Percentiles rank a stretch among this genome's conserved stretches.
These are phyloP conservation scores for Zanthoxylum bungeanum DNA, from an alignment of 345 rosid genomes.

Conservation along the genomic window DNA sequence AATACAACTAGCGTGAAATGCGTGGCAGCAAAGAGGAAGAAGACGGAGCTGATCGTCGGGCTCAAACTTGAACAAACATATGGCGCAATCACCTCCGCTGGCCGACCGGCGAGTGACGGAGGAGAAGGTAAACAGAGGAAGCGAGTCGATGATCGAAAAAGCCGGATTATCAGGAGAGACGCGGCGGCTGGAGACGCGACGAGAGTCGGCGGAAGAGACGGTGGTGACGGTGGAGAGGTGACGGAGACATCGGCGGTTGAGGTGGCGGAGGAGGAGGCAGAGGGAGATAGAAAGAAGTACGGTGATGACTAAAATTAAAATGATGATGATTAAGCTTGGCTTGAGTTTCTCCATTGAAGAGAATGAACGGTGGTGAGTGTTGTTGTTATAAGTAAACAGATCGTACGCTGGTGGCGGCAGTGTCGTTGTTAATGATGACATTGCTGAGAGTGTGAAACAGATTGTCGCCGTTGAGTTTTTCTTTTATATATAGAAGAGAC, in stretches of 20 bases:
- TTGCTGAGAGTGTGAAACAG: not conserved
- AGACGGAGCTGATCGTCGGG: slow-evolving; percentile 76
- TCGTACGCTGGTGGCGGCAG: slow-evolving; percentile 22
- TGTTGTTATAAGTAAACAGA: not conserved
- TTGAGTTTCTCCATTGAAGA: slow-evolving; percentile 44
- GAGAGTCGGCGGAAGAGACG: slow-evolving; percentile 18
- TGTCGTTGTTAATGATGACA: not conserved
- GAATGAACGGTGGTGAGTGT: slow-evolving; percentile 15
- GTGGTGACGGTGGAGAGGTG: slow-evolving; percentile 28
- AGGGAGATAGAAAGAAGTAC: slow-evolving; percentile 59
- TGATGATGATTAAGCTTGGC: slow-evolving; percentile 58
- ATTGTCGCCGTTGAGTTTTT: not conserved
- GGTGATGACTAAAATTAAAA: slow-evolving; percentile 54
- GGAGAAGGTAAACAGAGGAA: slow-evolving; percentile 75
- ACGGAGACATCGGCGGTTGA: slow-evolving; percentile 53
- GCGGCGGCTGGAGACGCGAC: slow-evolving; percentile 33
- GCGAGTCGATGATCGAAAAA: slow-evolving; percentile 48
- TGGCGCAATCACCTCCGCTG: slow-evolving; percentile 65
- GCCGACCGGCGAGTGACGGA: slow-evolving; percentile 63
- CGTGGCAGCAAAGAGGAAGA: slow-evolving; percentile 87
- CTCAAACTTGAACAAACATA: slow-evolving; percentile 77
- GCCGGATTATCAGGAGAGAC: slow-evolving; percentile 46
- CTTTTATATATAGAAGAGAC: too few relatives aligned
- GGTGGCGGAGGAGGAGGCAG: slow-evolving; percentile 70
- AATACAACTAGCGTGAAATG: slow-evolving; percentile 76